Base-by-base conservation (phyloP, 768 basidiomycete genomes). In the Arthromyces matolae region DNA sequence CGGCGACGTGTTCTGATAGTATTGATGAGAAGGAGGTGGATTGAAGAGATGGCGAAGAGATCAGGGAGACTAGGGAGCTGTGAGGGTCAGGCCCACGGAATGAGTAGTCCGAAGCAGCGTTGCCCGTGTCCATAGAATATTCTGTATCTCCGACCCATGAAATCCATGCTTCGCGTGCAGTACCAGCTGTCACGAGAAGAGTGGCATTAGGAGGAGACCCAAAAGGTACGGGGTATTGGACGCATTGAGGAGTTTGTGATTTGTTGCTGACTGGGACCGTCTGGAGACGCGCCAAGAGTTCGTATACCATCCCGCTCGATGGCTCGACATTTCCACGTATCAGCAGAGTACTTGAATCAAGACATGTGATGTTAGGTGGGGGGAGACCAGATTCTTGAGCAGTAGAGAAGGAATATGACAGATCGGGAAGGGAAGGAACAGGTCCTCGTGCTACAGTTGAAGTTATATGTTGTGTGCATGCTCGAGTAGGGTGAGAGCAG, bases 111-210 rank as follows among this genome's bases (percentile, higher is more conserved):
- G 72, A 72, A 12, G 72, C 71, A 3, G 66, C 68, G 51, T 78
- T 73, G 24, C 86, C 86, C 1, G 84, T 80, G 52, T 77, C 62
- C 63, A 80, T 78, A 50, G 78, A 69, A 59, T 82, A 89, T 38
- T 87, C 75, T 13, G 87, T 89, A 23, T 74, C 84, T n/a, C 85
- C 86, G 14, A 81, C 77, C 84, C 85, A 88, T 6, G 79, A 77
- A 54, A 87, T 64, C 82, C 80, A 85, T 0, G 80, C 71, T 49
- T 82, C 80, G 2, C 67, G 66, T 22, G 76, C 69, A 16, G 68
- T 62, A 2, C 62, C 53, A 18, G 62, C 65, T 6, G 59, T 61
- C 12, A 88, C 69, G 25, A 63, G 64, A 18, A 88, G 65, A 41
- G 70, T 71, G 20, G 69, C 71, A 45, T 80, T 80, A 7, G 67